A percentile compares a stretch with the other conserved stretches of the same genome.
These are phyloP conservation scores for Saksenaea vasiformis DNA, from an alignment of 371 early-diverging fungal species.

Conservation along the genomic window DNA sequence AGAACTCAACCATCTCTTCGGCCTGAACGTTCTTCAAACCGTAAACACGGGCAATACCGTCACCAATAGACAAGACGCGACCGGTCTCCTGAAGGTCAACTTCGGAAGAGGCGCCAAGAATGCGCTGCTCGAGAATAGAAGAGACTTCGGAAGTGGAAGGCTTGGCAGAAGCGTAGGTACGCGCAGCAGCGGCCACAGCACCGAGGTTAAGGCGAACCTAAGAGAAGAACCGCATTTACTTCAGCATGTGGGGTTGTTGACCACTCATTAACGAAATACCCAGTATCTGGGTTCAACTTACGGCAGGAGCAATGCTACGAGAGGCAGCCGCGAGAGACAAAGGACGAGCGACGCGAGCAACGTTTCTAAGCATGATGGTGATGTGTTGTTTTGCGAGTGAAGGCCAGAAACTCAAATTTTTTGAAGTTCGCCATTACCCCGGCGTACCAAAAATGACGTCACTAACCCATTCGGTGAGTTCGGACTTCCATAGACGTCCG, in stretches of 20 bases:
- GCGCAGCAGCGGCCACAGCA: constrained; percentile 43
- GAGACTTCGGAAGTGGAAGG: constrained; percentile 85
- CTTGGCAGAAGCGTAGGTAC: constrained; percentile 63
- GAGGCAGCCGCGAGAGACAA: constrained; percentile 34
- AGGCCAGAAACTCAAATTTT: constrained; percentile 11
- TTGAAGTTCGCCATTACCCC: not conserved
- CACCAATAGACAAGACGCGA: constrained; percentile 97
- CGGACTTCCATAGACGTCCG: no score
- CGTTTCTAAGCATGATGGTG: constrained; percentile 50
- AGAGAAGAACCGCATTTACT: not conserved
- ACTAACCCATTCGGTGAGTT: constrained; percentile 2
- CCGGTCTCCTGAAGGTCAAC: constrained; percentile 96
- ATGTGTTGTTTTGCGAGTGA: constrained; percentile 3
- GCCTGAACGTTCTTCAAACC: constrained; percentile 97
- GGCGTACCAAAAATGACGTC: not conserved
- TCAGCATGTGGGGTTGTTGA: not conserved
- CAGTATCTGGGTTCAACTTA: constrained; percentile 24
- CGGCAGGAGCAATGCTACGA: constrained; percentile 49
- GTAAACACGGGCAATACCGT: constrained; percentile 99
- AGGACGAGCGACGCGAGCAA: constrained; percentile 55
- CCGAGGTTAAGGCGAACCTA: constrained; percentile 56
- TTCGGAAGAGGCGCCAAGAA: constrained; percentile 78
- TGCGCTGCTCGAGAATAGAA: constrained; percentile 92
- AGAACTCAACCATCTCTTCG: constrained; percentile 99
- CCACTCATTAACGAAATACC: not conserved